Evolutionary conservation across 768 basidiomycete species (phyloP), one percentile per base, ranked within the genome.

Genomic region (Ramaria rubella): DNA sequence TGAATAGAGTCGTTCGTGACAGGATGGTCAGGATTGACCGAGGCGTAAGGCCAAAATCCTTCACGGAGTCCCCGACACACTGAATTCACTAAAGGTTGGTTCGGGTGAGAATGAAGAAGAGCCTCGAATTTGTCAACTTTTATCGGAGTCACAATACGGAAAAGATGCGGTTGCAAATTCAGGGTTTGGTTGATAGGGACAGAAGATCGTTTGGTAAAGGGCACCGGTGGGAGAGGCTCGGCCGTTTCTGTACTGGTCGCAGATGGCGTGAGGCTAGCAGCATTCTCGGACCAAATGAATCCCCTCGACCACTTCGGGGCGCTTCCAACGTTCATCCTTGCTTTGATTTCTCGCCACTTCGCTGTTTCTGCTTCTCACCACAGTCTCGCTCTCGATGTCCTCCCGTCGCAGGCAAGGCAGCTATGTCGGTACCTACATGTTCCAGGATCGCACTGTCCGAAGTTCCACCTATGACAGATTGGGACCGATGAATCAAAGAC

Each of bases 1-100:
- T 24, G 1, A 55, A 54, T 4, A 61, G 56, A 4, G 29, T 50
- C 12, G 19, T 38, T 4, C 4, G 36, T 34, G 31, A 33, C 12
- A 4, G 19, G 12, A 34, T n/a, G 19, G 0, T 45, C 51, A 3
- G 5, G 45, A 36, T 48, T 48, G 4, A 69, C 70, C 12, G 70
- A 57, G 0, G 71, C 72, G 53, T 58, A 73, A 0, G 77, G 78
- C 77, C 76, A 79, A 60, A 78, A 78, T 1, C 77, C 77, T 1
- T 72, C 61, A 0, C 62, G 54, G 0, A 80, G 62, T 0, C 66
- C 66, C 0, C 29, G 9, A 7, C 58, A 31, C 68, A 52, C 51
- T 0, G 72, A 77, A 0, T 59, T 5, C 0, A 78, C 75, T 21
- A 74, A 71, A 0, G 61, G 43, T 7, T 57, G 68, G 50, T 77